phyloP scores from a whole-genome alignment of 2,329 filamentous ascomycete species.

The Tolypocladium ophioglossoides region DNA sequence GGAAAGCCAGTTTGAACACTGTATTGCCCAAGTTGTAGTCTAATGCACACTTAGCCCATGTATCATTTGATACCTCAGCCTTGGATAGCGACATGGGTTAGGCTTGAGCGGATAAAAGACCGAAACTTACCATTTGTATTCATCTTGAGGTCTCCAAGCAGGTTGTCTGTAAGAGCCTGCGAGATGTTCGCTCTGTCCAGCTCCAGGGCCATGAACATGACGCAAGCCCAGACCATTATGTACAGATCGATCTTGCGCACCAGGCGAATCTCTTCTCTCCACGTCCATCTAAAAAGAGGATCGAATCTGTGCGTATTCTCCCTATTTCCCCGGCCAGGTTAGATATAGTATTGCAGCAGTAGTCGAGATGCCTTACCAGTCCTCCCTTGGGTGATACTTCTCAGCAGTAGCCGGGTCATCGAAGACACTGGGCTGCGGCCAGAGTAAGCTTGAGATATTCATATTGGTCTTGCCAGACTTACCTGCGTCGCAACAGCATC shows the following conservation, averaged over 20 bases:
- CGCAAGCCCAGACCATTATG: constrained; percentile 36
- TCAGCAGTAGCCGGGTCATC: constrained; percentile 24
- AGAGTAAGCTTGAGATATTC: neutral
- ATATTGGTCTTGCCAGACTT: neutral
- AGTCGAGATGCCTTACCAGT: constrained; percentile 6
- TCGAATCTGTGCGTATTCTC: constrained; percentile 37
- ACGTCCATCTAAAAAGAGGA: constrained; percentile 30
- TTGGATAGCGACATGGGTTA: neutral
- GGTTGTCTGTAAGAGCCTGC: constrained; percentile 37
- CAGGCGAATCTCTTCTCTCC: constrained; percentile 25
- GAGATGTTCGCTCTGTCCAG: constrained; percentile 35
- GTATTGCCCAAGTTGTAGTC: constrained; percentile 24
- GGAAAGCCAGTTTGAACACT: constrained; percentile 19
- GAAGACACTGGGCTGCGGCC: constrained; percentile 20
- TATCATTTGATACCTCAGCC: neutral
- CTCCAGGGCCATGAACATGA: constrained; percentile 32
- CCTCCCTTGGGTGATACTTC: constrained; percentile 20
- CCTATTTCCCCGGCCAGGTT: constrained; percentile 8
- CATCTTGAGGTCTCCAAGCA: constrained; percentile 30
- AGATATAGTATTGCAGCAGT: neutral
- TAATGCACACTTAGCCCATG: constrained; percentile 3
- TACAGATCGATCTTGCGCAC: constrained; percentile 28
- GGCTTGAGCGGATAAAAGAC: neutral
- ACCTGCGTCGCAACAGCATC: constrained; percentile 25
- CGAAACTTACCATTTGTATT: constrained; percentile 25